Evolutionary conservation across 2,329 filamentous ascomycete genomes (phyloP).

Genomic region (Penicillium sp.): DNA sequence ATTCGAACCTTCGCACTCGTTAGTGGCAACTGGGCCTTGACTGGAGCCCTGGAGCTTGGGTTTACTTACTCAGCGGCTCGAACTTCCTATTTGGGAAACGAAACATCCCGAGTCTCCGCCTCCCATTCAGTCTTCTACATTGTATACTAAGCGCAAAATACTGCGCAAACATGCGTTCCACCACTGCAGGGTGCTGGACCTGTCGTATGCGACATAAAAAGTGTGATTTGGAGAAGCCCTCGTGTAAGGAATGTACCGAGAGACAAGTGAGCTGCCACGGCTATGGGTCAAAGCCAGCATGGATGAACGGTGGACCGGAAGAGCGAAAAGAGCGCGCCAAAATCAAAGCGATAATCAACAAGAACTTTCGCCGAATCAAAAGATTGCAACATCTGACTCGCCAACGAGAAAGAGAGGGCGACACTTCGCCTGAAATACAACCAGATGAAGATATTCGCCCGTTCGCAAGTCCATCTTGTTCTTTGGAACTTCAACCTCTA

Average conservation of each 20-base stretch:
- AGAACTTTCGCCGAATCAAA: constrained; percentile 6
- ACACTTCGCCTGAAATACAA: background rate
- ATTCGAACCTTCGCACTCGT: too few species aligned
- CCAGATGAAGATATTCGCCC: background rate
- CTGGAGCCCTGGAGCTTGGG: too few species aligned
- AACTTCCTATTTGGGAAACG: background rate
- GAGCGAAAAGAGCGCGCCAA: constrained; percentile 3
- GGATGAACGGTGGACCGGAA: constrained; percentile 21
- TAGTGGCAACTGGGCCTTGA: too few species aligned
- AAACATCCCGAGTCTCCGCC: background rate
- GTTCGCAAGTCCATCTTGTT: background rate
- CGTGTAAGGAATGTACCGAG: constrained; percentile 18
- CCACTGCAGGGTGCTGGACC: constrained; percentile 23
- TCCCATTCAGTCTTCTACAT: background rate
- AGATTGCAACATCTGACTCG: constrained; percentile 5
- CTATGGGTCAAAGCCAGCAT: constrained; percentile 26
- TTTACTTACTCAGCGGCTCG: background rate
- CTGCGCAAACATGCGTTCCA: background rate
- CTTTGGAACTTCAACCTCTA: background rate
- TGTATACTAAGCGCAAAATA: background rate
- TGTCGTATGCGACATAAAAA: constrained; percentile 24
- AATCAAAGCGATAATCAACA: constrained; percentile 6
- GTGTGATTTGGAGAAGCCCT: constrained; percentile 20
- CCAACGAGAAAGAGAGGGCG: background rate
- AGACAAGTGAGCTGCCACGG: constrained; percentile 25